These are phyloP conservation scores for Leccinum angustisporum DNA, from an alignment of 1,284 basidiomycete genomes.

Conservation along the genomic window DNA sequence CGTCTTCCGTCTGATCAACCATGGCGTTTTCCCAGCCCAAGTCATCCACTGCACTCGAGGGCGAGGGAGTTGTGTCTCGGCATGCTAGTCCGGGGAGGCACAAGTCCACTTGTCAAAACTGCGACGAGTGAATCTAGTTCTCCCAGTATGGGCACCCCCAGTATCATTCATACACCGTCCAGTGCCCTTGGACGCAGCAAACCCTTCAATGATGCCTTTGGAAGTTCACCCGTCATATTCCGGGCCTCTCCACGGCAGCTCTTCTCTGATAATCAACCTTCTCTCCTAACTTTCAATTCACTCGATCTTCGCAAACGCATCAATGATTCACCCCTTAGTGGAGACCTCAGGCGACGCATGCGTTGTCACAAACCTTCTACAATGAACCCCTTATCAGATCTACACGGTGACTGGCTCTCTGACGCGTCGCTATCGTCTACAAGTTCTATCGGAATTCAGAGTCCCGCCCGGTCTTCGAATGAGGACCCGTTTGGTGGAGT, in stretches of 20 bases:
- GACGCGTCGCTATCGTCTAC: slow-evolving; percentile 38
- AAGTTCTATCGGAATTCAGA: slow-evolving; percentile 18
- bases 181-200: slow-evolving; percentile 29
- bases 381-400: slow-evolving; percentile 42
- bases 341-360: slow-evolving; percentile 29
- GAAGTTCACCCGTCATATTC: slow-evolving; percentile 36
- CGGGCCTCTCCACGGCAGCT: slow-evolving; percentile 40
- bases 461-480: slow-evolving; percentile 24
- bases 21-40: slow-evolving; percentile 73
- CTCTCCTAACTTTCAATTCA: slow-evolving; percentile 28
- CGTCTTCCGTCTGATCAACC: slow-evolving; percentile 70
- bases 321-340: slow-evolving; percentile 34
- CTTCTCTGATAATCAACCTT: slow-evolving; percentile 36
- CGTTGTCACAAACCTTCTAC: slow-evolving; percentile 36
- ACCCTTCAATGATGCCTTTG: slow-evolving; percentile 31
- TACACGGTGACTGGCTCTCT: slow-evolving; percentile 45
- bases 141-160: slow-evolving; percentile 31
- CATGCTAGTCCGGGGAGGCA: slow-evolving; percentile 49
- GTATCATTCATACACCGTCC: slow-evolving; percentile 30
- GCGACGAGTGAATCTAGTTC: slow-evolving; percentile 31
- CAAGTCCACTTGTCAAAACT: slow-evolving; percentile 41
- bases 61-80: slow-evolving; percentile 63
- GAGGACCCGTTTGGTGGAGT: slow-evolving; percentile 38
- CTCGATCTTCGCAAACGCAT: slow-evolving; percentile 35
- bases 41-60: slow-evolving; percentile 63